A percentile compares a stretch with the other conserved stretches of the same genome.
phyloP scores from a whole-genome alignment of 1,139 yeast genomes.

The Yamadazyma dushanensis region DNA sequence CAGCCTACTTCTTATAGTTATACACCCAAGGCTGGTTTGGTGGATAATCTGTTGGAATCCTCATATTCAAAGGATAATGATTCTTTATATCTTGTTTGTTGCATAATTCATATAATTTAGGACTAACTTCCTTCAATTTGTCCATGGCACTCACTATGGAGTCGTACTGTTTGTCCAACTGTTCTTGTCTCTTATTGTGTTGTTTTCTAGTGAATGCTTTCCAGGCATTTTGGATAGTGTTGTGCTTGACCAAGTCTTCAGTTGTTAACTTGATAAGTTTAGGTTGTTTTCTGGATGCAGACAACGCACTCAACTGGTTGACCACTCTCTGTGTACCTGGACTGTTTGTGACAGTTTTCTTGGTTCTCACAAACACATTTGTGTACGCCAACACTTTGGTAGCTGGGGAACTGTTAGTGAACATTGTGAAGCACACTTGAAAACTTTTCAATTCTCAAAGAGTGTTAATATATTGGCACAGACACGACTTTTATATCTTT shows the following conservation, averaged over 20 bases:
- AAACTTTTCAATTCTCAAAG: conserved; percentile 8
- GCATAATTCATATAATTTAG: conserved; percentile 54
- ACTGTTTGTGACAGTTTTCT: conserved; percentile 38
- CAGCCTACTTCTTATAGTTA: conserved; percentile 37
- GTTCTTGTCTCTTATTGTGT: conserved; percentile 41
- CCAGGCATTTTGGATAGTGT: conserved; percentile 87
- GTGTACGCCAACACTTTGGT: conserved; percentile 1
- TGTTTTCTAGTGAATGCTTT: conserved; percentile 54
- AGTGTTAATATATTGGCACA: background rate
- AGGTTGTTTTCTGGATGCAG: conserved; percentile 89
- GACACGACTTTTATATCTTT: background rate
- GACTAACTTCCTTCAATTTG: conserved; percentile 53
- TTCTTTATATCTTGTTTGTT: conserved; percentile 43
- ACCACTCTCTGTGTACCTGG: conserved; percentile 67
- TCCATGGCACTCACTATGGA: conserved; percentile 74
- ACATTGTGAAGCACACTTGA: conserved; percentile 2
- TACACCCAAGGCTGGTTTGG: conserved; percentile 81
- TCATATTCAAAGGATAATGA: conserved; percentile 73
- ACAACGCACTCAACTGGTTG: conserved; percentile 78
- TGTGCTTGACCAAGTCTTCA: conserved; percentile 86
- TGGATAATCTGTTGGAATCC: conserved; percentile 92
- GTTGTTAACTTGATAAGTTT: conserved; percentile 68
- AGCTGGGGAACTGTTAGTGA: conserved; percentile 7
- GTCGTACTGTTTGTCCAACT: conserved; percentile 61
- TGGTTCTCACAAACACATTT: conserved; percentile 34